Evolutionary conservation across 305 asterid species (phyloP).

Genomic region (Striga hermonthica): DNA sequence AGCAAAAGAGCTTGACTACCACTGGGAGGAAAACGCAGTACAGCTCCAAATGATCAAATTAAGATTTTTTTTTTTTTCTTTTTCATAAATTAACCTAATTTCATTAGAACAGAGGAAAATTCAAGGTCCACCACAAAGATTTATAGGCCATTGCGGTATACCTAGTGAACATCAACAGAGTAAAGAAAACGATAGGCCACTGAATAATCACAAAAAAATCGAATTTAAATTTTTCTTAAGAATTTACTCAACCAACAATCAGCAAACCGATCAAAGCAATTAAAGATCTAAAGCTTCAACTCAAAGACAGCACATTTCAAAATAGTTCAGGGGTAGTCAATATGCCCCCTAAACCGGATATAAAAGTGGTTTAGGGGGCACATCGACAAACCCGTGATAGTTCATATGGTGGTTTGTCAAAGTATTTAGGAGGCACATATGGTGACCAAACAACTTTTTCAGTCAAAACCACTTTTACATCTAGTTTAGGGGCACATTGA

Average conservation of each 20-base stretch:
- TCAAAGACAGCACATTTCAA: slow-evolving; percentile 3
- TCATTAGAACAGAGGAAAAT: background rate
- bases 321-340: too few species aligned
- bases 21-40: slow-evolving; percentile 5
- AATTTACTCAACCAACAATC: slow-evolving; percentile 1
- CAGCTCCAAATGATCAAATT: background rate
- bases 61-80: background rate
- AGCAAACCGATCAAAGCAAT: slow-evolving; percentile 20
- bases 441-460: too few species aligned
- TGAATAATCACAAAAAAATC: slow-evolving; percentile 2
- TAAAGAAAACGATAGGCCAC: background rate
- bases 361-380: too few species aligned
- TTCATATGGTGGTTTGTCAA: too few species aligned
- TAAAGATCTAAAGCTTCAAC: slow-evolving; percentile 20
- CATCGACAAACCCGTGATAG: too few species aligned
- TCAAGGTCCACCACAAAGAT: slow-evolving; percentile 12
- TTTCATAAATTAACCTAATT: background rate
- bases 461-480: too few species aligned
- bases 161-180: slow-evolving; percentile 17
- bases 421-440: too few species aligned
- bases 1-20: background rate
- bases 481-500: too few species aligned
- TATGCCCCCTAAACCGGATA: too few species aligned
- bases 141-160: background rate
- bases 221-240: background rate